Conservation (phyloP, 352 stramenopile species). For the Globisporangium canariense region DNA sequence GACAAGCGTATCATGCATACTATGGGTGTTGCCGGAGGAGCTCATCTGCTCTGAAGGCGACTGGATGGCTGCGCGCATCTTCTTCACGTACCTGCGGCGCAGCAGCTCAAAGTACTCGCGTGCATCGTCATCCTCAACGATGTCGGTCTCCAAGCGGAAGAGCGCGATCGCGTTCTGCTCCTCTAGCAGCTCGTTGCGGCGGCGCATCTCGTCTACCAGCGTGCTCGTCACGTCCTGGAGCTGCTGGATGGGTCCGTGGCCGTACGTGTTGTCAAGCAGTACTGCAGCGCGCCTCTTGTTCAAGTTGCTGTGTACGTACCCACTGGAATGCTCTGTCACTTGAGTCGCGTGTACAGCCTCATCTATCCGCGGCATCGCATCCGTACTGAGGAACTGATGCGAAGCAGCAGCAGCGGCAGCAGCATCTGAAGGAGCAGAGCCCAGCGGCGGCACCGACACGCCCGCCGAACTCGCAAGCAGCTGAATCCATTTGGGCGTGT, state of each 20-base stretch:
- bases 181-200: constrained; percentile 65
- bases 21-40: neutral
- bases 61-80: constrained; percentile 27
- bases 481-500: constrained; percentile 61
- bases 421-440: neutral
- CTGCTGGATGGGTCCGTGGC: constrained; percentile 18
- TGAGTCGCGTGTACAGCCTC: constrained; percentile 2
- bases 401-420: neutral
- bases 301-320: neutral
- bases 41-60: neutral
- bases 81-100: constrained; percentile 55
- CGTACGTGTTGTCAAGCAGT: constrained; percentile 10
- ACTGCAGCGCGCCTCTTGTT: constrained; percentile 11
- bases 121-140: constrained; percentile 43
- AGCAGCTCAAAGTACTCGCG: constrained; percentile 50
- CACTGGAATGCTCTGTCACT: constrained; percentile 1
- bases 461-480: constrained; percentile 45
- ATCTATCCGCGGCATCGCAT: constrained; percentile 12
- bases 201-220: constrained; percentile 50
- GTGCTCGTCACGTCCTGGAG: constrained; percentile 27
- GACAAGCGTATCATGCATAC: neutral
- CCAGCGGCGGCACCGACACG: constrained; percentile 15
- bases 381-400: constrained; percentile 8
- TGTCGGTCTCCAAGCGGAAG: constrained; percentile 47
- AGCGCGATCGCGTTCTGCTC: constrained; percentile 73